Evolutionary conservation across 768 basidiomycete species (phyloP).

Genomic region (Lactifluus rugatus): DNA sequence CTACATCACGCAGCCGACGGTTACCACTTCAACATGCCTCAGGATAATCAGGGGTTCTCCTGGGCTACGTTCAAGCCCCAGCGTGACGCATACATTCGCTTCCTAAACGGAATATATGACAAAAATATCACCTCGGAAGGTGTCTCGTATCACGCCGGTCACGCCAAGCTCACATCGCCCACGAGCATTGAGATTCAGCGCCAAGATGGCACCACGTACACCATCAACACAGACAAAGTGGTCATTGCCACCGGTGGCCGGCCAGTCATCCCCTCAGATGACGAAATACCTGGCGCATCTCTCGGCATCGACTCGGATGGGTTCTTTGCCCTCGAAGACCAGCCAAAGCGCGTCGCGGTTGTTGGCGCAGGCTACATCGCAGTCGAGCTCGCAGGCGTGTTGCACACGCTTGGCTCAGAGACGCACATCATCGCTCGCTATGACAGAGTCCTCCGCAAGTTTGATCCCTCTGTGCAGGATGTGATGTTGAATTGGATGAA

Average conservation of each 20-base stretch:
- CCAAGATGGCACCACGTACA: constrained; percentile 60
- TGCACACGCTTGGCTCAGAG: constrained; percentile 84
- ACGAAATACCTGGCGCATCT: constrained; percentile 79
- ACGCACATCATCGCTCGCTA: constrained; percentile 87
- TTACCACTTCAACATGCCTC: constrained; percentile 50
- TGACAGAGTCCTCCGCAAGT: constrained; percentile 84
- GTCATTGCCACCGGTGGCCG: constrained; percentile 80
- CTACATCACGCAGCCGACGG: constrained; percentile 63
- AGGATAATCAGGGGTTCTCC: constrained; percentile 51
- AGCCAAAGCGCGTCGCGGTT: constrained; percentile 88
- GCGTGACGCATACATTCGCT: constrained; percentile 90
- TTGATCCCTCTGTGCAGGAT: constrained; percentile 82
- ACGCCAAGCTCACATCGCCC: constrained; percentile 59
- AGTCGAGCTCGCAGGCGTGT: constrained; percentile 90
- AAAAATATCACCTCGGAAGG: constrained; percentile 78
- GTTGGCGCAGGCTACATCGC: constrained; percentile 98
- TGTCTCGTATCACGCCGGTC: constrained; percentile 80
- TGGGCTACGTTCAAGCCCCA: constrained; percentile 90
- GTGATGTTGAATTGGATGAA: constrained; percentile 86
- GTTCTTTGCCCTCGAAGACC: constrained; percentile 85
- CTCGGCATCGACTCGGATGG: constrained; percentile 91
- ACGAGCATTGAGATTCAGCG: constrained; percentile 64
- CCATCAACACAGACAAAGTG: constrained; percentile 66
- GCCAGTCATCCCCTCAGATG: constrained; percentile 70
- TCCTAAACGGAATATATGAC: constrained; percentile 86